phyloP scores from a whole-genome alignment of 192 early-diverging fungal genomes.

The Anaeromyces robustus region DNA sequence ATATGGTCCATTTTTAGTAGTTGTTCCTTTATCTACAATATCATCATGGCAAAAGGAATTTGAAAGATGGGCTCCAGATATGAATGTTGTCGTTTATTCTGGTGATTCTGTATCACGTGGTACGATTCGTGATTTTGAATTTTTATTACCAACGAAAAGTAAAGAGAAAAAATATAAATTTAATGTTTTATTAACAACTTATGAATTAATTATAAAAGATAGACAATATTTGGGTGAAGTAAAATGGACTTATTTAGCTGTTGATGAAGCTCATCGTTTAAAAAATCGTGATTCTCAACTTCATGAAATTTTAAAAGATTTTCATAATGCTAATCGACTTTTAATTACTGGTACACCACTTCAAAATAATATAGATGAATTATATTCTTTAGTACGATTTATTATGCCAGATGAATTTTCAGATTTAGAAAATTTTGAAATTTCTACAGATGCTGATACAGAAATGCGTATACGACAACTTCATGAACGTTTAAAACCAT shows the following conservation, averaged over 20 bases:
- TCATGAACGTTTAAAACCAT: conserved; percentile 63
- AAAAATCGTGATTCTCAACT: conserved; percentile 91
- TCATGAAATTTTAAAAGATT: conserved; percentile 79
- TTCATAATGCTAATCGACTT: conserved; percentile 75
- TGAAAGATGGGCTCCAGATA: conserved; percentile 81
- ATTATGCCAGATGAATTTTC: conserved; percentile 65
- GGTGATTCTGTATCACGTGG: conserved; percentile 67
- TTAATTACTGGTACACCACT: conserved; percentile 98
- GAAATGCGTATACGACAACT: conserved; percentile 68
- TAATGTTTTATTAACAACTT: conserved; percentile 89
- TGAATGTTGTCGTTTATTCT: conserved; percentile 83
- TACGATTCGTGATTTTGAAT: conserved; percentile 89
- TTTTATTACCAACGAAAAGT: conserved; percentile 38
- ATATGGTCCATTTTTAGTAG: conserved; percentile 89
- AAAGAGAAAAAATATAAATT: conserved; percentile 49
- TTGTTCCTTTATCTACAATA: conserved; percentile 91
- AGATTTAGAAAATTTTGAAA: conserved; percentile 63
- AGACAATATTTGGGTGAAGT: conserved; percentile 59
- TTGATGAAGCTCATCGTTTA: conserved; percentile 96
- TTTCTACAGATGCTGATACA: conserved; percentile 32
- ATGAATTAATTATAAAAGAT: conserved; percentile 89
- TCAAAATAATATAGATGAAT: conserved; percentile 91
- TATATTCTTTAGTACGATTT: conserved; percentile 80
- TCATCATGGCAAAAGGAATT: conserved; percentile 93
- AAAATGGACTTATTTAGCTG: conserved; percentile 83